These are phyloP conservation scores for Centrapalus pauciflorus DNA, from an alignment of 129 eudicot species.

Conservation along the genomic window DNA sequence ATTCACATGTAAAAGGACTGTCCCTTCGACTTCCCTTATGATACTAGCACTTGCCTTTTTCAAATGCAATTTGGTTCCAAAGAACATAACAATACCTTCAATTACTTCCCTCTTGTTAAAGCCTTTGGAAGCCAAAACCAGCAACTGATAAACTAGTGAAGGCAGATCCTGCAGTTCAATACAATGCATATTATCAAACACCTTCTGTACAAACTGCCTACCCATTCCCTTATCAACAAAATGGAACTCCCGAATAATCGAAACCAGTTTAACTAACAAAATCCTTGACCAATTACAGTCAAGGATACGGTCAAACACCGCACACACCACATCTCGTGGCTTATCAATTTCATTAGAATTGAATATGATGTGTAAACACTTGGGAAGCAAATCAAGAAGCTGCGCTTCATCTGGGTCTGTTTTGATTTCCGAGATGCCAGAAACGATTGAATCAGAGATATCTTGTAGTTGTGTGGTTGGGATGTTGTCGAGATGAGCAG, in stretches of 20 bases:
- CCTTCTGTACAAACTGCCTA: slow-evolving; percentile 56
- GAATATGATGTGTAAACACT: slow-evolving; percentile 40
- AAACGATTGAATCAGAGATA: slow-evolving; percentile 34
- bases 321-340: slow-evolving; percentile 27
- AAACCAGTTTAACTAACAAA: slow-evolving; percentile 64
- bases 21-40: slow-evolving; percentile 76
- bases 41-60: slow-evolving; percentile 37
- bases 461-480: slow-evolving; percentile 22
- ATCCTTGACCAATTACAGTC: slow-evolving; percentile 46
- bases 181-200: slow-evolving; percentile 47
- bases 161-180: slow-evolving; percentile 84
- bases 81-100: slow-evolving; percentile 59
- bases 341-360: slow-evolving; percentile 37
- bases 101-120: slow-evolving; percentile 56
- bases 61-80: slow-evolving; percentile 35
- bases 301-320: slow-evolving; percentile 34
- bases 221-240: slow-evolving; percentile 43
- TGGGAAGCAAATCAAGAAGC: slow-evolving; percentile 52
- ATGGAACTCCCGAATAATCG: slow-evolving; percentile 44
- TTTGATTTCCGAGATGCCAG: slow-evolving; percentile 14
- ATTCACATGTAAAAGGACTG: slow-evolving; percentile 76
- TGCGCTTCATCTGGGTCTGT: slow-evolving; percentile 56
- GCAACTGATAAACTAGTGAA: slow-evolving; percentile 60
- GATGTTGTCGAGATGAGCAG: slow-evolving; percentile 31
- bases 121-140: slow-evolving; percentile 72